phyloP scores from a whole-genome alignment of 768 basidiomycete species.

The Clavaria fumosa region DNA sequence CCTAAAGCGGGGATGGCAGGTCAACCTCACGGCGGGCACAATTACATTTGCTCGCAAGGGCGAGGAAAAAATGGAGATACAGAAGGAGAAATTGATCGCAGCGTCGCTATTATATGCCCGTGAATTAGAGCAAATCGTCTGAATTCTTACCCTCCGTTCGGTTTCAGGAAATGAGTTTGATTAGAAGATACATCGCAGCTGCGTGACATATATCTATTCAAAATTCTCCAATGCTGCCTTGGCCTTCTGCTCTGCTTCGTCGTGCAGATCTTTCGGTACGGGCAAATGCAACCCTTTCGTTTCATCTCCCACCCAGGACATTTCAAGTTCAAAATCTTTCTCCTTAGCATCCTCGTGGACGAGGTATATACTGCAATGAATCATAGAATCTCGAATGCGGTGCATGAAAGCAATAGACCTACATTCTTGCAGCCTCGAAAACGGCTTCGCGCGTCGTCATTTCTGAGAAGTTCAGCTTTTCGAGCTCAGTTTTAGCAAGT shows the following conservation, averaged over 20 bases:
- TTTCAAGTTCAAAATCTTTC: constrained; percentile 95
- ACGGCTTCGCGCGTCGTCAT: constrained; percentile 76
- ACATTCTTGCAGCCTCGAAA: constrained; percentile 92
- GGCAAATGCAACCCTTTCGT: constrained; percentile 63
- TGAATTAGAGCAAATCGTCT: constrained; percentile 86
- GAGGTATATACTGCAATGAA: constrained; percentile 65
- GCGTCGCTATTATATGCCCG: constrained; percentile 69
- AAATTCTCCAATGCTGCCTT: constrained; percentile 65
- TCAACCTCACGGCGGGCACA: constrained; percentile 51
- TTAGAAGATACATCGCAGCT: too few relatives aligned
- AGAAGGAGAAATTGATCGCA: constrained; percentile 68
- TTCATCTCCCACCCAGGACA: constrained; percentile 91
- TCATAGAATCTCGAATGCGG: not conserved
- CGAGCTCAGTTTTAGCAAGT: constrained; percentile 93
- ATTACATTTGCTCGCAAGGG: constrained; percentile 71
- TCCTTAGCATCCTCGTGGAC: constrained; percentile 98
- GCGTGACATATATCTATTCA: too few relatives aligned
- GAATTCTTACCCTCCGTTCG: too few relatives aligned
- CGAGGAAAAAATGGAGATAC: constrained; percentile 75
- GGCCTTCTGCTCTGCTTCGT: constrained; percentile 78
- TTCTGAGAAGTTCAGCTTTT: constrained; percentile 82
- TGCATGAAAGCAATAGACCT: constrained; percentile 17
- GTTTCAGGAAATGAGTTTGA: too few relatives aligned
- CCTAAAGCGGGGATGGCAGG: constrained; percentile 66
- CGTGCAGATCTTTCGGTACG: constrained; percentile 73